Evolutionary conservation across 805 yeast species (phyloP), one percentile per base, ranked within the genome.

Genomic region (Candida saitoana): DNA sequence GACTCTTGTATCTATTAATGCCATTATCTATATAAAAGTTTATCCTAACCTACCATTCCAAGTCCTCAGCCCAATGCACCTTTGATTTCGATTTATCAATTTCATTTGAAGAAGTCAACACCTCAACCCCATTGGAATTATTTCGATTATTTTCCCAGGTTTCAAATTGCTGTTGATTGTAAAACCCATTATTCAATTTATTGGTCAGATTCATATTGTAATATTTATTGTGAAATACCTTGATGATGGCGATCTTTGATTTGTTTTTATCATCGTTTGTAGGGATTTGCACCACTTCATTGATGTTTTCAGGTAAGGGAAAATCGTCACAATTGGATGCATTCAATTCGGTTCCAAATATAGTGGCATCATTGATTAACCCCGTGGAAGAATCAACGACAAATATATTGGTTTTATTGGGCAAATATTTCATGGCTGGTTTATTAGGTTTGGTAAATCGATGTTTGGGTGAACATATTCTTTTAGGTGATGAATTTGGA

Each of bases 271-370:
- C 63, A 5, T 57, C 62, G 40, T 69, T 67, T 33, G 74, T 68
- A 15, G 85, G 85, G 14, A 80, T 79, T 29, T 79, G 79, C 4
- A 80, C 84, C 15, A 77, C 63, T 52, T 80, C 85, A 43, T 76
- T 73, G 2, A 66, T 63, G 41, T 69, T 72, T 43, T 74, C 80
- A 0, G 87, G 88, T 14, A 81, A 56, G 9, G 82, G 80, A 37
- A 82, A 74, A 6, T 83, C 85, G 46, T 73, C 76, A 44, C 83
- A 71, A 50, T 79, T 80, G 29, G 75, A 69, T 0, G 86, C 72
- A 54, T 82, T 82, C 43, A 82, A 66, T 55, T 81, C 86, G 1
- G 87, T 82, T 2, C 85, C 88, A 58, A 76, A 81, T 49, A 72
- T 75, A 2, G 87, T 81, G 7, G 87, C 86, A 51, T 82, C 87